phyloP scores from a whole-genome alignment of 441 rosid genomes.

The Pelargonium citronellum region DNA sequence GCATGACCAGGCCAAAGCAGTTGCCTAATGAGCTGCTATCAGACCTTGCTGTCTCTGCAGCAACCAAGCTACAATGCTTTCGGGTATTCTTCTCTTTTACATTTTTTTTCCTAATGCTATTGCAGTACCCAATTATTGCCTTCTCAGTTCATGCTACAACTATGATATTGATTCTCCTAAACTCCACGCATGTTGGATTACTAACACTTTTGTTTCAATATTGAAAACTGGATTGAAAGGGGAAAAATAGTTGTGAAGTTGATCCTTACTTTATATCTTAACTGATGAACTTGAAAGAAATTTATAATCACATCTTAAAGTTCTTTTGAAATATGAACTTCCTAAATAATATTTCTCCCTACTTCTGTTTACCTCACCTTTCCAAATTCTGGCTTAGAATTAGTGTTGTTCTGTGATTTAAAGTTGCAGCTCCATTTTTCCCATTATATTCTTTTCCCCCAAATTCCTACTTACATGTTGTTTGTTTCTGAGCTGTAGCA shows the following conservation, averaged over 20 bases:
- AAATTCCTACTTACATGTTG: slow-evolving; percentile 14
- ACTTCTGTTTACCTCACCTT: not conserved
- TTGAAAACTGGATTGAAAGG: not conserved
- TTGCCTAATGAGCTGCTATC: slow-evolving; percentile 63
- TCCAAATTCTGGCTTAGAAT: not conserved
- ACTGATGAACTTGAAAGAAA: not conserved
- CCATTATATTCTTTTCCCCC: slow-evolving; percentile 13
- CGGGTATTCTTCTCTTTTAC: slow-evolving; percentile 40
- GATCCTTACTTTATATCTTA: not conserved
- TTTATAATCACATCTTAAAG: not conserved
- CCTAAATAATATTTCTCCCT: not conserved
- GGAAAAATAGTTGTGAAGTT: not conserved
- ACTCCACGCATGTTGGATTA: not conserved
- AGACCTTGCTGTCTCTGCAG: slow-evolving; percentile 78
- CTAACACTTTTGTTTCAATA: not conserved
- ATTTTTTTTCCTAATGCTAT: not conserved
- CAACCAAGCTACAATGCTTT: slow-evolving; percentile 82
- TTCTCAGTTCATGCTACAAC: not conserved
- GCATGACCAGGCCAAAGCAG: slow-evolving; percentile 77
- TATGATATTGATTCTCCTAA: not conserved
- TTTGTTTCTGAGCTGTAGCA: slow-evolving; percentile 45
- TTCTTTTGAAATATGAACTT: not conserved
- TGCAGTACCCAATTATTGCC: not conserved
- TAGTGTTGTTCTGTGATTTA: not conserved
- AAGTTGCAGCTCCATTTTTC: slow-evolving; percentile 2